A percentile compares a stretch with the other conserved stretches of the same genome.
These are phyloP conservation scores for Pichia sp. DNA, from an alignment of 1,139 yeast genomes.

Conservation along the genomic window DNA sequence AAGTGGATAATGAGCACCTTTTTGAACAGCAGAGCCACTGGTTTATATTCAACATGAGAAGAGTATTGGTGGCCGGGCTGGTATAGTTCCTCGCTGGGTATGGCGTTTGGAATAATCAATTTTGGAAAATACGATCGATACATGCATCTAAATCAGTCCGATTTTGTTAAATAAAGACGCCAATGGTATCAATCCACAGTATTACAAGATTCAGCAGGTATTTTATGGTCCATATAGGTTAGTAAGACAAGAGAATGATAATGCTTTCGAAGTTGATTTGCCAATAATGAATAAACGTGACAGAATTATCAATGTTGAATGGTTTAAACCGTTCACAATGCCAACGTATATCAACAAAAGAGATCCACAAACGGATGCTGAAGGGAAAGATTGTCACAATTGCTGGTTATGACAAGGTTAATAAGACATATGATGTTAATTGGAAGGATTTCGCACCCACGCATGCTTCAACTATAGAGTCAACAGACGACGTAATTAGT, in stretches of 20 bases:
- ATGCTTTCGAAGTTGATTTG: conserved; percentile 1
- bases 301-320: not conserved
- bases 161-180: not conserved
- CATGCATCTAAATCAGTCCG: no score
- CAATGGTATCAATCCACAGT: not conserved
- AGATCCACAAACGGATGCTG: not conserved
- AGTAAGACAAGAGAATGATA: not conserved
- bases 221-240: not conserved
- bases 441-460: not conserved
- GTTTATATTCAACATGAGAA: no score
- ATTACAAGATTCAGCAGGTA: not conserved
- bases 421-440: conserved; percentile 1
- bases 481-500: no score
- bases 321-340: not conserved
- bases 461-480: conserved; percentile 1
- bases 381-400: not conserved
- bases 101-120: no score
- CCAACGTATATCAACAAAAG: not conserved
- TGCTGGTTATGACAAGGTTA: not conserved
- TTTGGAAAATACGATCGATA: no score
- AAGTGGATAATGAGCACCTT: no score
- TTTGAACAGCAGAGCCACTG: no score
- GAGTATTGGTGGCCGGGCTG: no score
- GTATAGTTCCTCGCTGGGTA: no score
- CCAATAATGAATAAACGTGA: not conserved